Conservation (phyloP, 192 early-diverging fungal genomes). For the Linnemannia zychae region DNA sequence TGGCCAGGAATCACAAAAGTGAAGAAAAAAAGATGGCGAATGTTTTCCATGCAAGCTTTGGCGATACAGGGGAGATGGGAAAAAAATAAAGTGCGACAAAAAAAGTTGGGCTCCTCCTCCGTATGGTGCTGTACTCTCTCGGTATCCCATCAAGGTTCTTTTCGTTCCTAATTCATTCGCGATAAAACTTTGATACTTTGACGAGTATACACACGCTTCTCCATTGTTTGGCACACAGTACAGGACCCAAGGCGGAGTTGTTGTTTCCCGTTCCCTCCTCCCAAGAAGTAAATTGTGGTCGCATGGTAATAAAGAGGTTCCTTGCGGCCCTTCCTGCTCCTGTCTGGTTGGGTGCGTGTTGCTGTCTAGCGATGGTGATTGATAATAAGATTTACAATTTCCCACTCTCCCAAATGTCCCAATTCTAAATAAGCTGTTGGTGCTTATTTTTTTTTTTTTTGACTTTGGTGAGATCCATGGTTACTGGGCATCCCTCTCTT, state of each 20-base stretch:
- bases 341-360: neutral
- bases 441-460: neutral
- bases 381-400: slow-evolving; percentile 1
- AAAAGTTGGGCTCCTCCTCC: neutral
- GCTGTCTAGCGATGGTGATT: neutral
- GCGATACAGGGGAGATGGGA: neutral
- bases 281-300: neutral
- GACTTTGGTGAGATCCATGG: neutral
- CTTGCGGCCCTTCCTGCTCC: neutral
- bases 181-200: neutral
- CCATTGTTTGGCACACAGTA: neutral
- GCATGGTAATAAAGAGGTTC: neutral
- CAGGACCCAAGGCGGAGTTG: neutral
- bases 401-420: neutral
- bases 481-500: neutral
- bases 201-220: neutral
- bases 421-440: neutral
- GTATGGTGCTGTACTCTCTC: neutral
- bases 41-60: neutral
- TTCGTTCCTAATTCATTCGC: neutral
- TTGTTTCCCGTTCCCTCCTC: neutral
- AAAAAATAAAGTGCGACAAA: neutral
- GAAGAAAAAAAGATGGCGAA: neutral
- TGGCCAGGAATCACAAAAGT: neutral
- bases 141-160: neutral